Evolutionary conservation across 768 basidiomycete genomes (phyloP).

Genomic region (Boletus tylopilopsis): DNA sequence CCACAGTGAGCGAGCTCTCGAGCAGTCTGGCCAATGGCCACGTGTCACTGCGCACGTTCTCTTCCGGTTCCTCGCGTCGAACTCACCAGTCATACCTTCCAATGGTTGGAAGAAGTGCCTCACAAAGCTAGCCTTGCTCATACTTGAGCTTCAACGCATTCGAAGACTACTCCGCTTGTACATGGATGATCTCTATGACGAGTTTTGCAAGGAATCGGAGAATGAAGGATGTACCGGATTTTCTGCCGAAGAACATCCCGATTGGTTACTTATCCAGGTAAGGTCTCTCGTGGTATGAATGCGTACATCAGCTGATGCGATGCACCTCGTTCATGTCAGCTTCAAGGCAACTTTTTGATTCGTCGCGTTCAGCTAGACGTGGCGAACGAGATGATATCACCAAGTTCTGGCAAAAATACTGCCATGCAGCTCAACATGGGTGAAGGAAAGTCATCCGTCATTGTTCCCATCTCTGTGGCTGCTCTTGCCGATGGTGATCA

Average conservation of each 20-base stretch:
- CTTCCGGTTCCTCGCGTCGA: conserved; percentile 29
- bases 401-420: conserved; percentile 34
- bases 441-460: conserved; percentile 49
- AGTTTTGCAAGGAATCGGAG: conserved; percentile 26
- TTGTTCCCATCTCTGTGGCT: conserved; percentile 42
- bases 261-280: conserved; percentile 48
- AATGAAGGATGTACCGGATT: conserved; percentile 22
- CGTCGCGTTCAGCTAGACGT: conserved; percentile 41
- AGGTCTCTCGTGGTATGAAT: background rate
- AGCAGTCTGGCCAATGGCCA: conserved; percentile 36
- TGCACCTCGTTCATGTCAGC: conserved; percentile 23
- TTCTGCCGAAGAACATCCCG: conserved; percentile 24
- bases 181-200: conserved; percentile 22
- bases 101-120: conserved; percentile 31
- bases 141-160: conserved; percentile 35
- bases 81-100: conserved; percentile 13
- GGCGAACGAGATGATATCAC: conserved; percentile 46
- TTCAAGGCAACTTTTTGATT: conserved; percentile 42
- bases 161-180: conserved; percentile 30
- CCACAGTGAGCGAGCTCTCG: conserved; percentile 15
- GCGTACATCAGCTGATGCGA: background rate
- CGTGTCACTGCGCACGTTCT: conserved; percentile 30
- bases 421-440: conserved; percentile 55
- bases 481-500: conserved; percentile 40
- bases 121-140: conserved; percentile 23